Evolutionary conservation across 306 rosid genomes (phyloP), one percentile per base, ranked within the genome.

Genomic region (Pterocarpus macrocarpus): DNA sequence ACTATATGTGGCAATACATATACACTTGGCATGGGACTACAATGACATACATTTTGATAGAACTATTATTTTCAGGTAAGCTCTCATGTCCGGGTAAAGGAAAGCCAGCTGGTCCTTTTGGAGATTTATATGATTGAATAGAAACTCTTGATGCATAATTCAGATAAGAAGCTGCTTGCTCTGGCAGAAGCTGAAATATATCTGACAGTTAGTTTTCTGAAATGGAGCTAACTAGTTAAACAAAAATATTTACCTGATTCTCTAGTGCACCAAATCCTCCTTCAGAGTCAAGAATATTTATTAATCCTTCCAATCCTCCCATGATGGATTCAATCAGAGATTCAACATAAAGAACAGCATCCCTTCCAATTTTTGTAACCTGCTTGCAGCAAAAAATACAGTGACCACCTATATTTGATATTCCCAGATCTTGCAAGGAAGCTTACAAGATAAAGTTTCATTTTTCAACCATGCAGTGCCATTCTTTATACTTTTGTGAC

Each of bases 201-300:
- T 76, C 87, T 62, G 49, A 58, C 82, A 7, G 84, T 87, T 74
- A 89, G 85, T 64, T 82, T 63, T 69, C 62, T 32, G 84, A 76
- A 89, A 76, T 50, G 30, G 33, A 33, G 82, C 59, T 45, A 76
- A 78, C 28, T 57, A 17, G 57, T 83, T 55, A 59, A 81, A 52
- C 56, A 69, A 72, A 69, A 83, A 64, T 80, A 66, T 74, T 71
- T 82, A 95, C 99, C 97, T 95, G 99, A 69, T 75, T 93, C 88
- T 93, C 99, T 41, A 95, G 86, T 69, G 99, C 99, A 49, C 99
- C 99, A 84, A 91, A 91, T 89, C 99, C 99, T 84, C 99, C 99
- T 89, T 95, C 99, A 33, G 99, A 95, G 81, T 95, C 98, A 69
- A 95, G 97, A 84, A 95, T 93, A 82, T 95, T 95, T 69, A 95